A percentile compares a stretch with the other conserved stretches of the same genome.
Evolutionary conservation across 164 flowering plant genomes (phyloP).

Genomic region (Magnolia kwangsiensis): DNA sequence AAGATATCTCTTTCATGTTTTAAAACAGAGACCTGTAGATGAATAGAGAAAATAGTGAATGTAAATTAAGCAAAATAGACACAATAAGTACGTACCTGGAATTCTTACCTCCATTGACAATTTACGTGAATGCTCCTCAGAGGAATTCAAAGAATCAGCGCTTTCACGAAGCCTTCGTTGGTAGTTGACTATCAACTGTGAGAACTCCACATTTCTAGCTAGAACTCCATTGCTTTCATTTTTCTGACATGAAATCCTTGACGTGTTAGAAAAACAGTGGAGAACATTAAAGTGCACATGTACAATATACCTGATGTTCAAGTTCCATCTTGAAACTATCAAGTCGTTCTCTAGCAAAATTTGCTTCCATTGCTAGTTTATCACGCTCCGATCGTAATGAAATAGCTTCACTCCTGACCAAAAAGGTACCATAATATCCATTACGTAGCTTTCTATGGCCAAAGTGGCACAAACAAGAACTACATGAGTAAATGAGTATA

Average conservation of each 20-base stretch:
- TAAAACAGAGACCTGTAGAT: constrained; percentile 56
- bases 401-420: constrained; percentile 42
- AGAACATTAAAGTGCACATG: neutral
- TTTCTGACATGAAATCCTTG: constrained; percentile 39
- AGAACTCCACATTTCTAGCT: constrained; percentile 82
- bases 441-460: too few relatives aligned
- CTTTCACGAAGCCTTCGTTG: constrained; percentile 75
- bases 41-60: neutral
- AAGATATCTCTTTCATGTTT: constrained; percentile 77
- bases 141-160: constrained; percentile 53
- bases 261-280: neutral
- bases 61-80: neutral
- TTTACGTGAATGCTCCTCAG: constrained; percentile 73
- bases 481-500: too few relatives aligned
- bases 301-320: constrained; percentile 54
- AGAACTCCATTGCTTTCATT: constrained; percentile 53
- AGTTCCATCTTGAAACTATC: constrained; percentile 56
- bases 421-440: neutral
- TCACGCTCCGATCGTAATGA: constrained; percentile 59
- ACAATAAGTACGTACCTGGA: neutral
- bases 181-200: constrained; percentile 73
- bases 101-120: constrained; percentile 68
- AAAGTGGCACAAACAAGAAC: too few relatives aligned
- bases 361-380: constrained; percentile 58
- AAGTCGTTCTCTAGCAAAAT: constrained; percentile 56